A percentile compares a stretch with the other conserved stretches of the same genome.
phyloP scores from a whole-genome alignment of 495 filamentous ascomycete species.

The Tirmania nivea region DNA sequence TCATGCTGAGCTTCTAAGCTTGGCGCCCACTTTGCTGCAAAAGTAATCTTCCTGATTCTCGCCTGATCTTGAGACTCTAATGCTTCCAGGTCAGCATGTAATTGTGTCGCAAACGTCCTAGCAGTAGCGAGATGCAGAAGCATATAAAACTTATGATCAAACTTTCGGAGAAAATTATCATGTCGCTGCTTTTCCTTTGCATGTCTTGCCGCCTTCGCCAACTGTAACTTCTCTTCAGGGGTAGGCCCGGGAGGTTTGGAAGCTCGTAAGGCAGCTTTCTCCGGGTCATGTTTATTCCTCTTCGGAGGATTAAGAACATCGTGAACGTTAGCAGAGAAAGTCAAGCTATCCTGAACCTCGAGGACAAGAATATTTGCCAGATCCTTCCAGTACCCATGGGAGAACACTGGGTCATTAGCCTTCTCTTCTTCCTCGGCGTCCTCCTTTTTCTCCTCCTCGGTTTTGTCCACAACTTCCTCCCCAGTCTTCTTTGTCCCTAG shows the following conservation, averaged over 20 bases:
- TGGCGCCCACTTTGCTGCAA: conserved; percentile 32
- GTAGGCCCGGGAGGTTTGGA: conserved; percentile 1
- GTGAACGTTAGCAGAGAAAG: conserved; percentile 12
- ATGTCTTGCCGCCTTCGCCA: conserved; percentile 8
- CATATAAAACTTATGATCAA: conserved; percentile 22
- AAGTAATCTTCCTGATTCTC: conserved; percentile 22
- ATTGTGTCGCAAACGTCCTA: conserved; percentile 28
- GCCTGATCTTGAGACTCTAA: conserved; percentile 18
- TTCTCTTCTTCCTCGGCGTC: conserved; percentile 18
- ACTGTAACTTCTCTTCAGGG: conserved; percentile 5
- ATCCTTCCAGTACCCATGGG: conserved; percentile 32
- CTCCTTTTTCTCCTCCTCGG: conserved; percentile 10
- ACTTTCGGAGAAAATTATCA: conserved; percentile 14
- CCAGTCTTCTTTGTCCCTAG: conserved; percentile 9
- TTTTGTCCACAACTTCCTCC: conserved; percentile 7
- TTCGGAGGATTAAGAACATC: conserved; percentile 18
- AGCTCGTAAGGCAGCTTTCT: background rate
- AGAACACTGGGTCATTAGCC: conserved; percentile 22
- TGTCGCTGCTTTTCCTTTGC: conserved; percentile 20
- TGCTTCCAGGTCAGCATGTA: conserved; percentile 22
- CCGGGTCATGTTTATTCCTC: background rate
- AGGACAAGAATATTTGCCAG: conserved; percentile 28
- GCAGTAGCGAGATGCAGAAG: conserved; percentile 26
- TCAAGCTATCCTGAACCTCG: conserved; percentile 21
- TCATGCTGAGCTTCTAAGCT: conserved; percentile 26